Evolutionary conservation across 805 yeast species (phyloP).

Genomic region (Diddensiella caesifluorescens): DNA sequence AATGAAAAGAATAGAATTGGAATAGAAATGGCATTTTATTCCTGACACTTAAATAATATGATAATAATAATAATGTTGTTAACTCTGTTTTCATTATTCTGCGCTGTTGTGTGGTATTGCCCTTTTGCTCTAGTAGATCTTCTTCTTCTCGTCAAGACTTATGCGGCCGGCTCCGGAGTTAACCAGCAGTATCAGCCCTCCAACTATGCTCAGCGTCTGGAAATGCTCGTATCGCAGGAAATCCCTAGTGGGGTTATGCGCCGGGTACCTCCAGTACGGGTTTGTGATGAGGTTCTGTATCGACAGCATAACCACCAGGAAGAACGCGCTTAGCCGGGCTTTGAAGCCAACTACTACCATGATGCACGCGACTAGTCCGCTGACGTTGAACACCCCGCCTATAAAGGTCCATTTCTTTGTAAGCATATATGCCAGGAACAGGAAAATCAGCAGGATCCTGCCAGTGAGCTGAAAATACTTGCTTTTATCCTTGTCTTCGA

Average conservation of each 20-base stretch:
- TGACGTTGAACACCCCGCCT: conserved; percentile 55
- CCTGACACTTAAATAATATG: no score
- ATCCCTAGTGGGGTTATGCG: conserved; percentile 75
- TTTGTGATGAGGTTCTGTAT: conserved; percentile 74
- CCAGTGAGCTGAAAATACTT: conserved; percentile 84
- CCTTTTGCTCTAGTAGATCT: conserved; percentile 75
- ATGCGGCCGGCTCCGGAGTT: conserved; percentile 96
- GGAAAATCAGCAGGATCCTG: conserved; percentile 73
- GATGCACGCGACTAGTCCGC: conserved; percentile 65
- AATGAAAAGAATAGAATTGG: no score
- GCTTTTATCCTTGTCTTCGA: conserved; percentile 63
- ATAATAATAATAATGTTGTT: no score
- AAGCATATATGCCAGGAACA: conserved; percentile 80
- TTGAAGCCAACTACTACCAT: conserved; percentile 89
- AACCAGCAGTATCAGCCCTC: conserved; percentile 84
- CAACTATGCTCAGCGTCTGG: conserved; percentile 91
- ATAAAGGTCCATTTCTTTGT: conserved; percentile 61
- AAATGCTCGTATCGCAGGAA: conserved; percentile 86
- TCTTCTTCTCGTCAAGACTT: conserved; percentile 92
- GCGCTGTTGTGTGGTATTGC: no score
- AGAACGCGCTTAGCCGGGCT: conserved; percentile 79
- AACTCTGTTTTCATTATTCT: no score
- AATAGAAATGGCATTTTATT: no score
- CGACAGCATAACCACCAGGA: conserved; percentile 59
- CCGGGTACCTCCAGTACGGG: conserved; percentile 80